These are phyloP conservation scores for Coniochaeta hoffmannii DNA, from an alignment of 2,329 filamentous ascomycete genomes.

Conservation along the genomic window DNA sequence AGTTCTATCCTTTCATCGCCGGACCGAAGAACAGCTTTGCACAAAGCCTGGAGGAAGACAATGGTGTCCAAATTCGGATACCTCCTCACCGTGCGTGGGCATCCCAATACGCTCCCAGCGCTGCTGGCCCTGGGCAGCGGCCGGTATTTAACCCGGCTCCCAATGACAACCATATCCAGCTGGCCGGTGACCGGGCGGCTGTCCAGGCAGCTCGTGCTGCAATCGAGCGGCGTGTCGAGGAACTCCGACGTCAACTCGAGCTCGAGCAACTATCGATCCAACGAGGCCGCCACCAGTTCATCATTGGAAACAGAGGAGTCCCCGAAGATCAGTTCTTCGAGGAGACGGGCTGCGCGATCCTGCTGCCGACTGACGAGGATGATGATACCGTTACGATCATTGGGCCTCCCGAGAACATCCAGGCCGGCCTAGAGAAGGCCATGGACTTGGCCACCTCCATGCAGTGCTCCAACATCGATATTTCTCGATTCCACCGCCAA, in stretches of 20 bases:
- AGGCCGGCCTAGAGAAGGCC: slow-evolving; percentile 70
- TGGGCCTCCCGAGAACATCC: slow-evolving; percentile 67
- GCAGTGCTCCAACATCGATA: slow-evolving; percentile 76
- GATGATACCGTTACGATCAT: slow-evolving; percentile 80
- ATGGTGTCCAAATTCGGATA: slow-evolving; percentile 73
- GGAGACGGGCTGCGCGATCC: slow-evolving; percentile 83
- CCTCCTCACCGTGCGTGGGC: slow-evolving; percentile 75
- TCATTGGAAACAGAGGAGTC: slow-evolving; percentile 76
- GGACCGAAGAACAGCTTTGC: slow-evolving; percentile 65
- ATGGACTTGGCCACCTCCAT: slow-evolving; percentile 85
- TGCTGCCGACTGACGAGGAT: slow-evolving; percentile 70
- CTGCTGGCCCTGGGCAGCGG: slow-evolving; percentile 54
- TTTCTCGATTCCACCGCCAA: slow-evolving; percentile 70
- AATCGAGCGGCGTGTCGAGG: slow-evolving; percentile 70
- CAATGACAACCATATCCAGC: slow-evolving; percentile 69
- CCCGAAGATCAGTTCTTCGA: slow-evolving; percentile 80
- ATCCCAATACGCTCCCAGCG: slow-evolving; percentile 54
- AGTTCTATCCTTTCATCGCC: slow-evolving; percentile 93
- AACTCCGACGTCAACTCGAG: slow-evolving; percentile 68
- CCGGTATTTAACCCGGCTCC: slow-evolving; percentile 64
- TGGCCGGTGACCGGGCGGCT: slow-evolving; percentile 77
- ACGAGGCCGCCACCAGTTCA: slow-evolving; percentile 86
- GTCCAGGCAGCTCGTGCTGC: slow-evolving; percentile 73
- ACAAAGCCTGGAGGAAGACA: slow-evolving; percentile 61
- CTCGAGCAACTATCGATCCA: slow-evolving; percentile 77